These are phyloP conservation scores for Aspergillus transmontanensis DNA, from an alignment of 2,329 filamentous ascomycete species.

Conservation along the genomic window DNA sequence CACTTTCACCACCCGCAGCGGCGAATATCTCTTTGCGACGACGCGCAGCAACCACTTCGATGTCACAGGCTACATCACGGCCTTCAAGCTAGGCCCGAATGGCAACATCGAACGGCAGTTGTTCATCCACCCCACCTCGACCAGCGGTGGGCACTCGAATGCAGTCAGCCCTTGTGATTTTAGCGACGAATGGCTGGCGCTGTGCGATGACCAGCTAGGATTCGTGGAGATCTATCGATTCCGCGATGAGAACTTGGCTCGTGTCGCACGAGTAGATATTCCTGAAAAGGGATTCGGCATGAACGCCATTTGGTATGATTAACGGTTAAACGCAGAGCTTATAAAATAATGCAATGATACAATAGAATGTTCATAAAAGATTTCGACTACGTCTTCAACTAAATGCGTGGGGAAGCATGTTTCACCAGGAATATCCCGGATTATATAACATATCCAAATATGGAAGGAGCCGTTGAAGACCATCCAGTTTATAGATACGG, in stretches of 20 bases:
- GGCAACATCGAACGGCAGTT: slow-evolving; percentile 78
- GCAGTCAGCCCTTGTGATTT: slow-evolving; percentile 83
- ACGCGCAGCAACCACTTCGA: slow-evolving; percentile 75
- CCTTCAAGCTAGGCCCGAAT: slow-evolving; percentile 69
- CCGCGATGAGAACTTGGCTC: slow-evolving; percentile 76
- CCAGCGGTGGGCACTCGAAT: slow-evolving; percentile 85
- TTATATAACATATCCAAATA: background rate
- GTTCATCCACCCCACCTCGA: slow-evolving; percentile 80
- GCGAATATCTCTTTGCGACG: slow-evolving; percentile 79
- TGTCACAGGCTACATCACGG: slow-evolving; percentile 79
- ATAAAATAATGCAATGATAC: background rate
- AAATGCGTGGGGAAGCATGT: background rate
- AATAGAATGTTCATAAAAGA: background rate
- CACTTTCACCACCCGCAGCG: slow-evolving; percentile 69
- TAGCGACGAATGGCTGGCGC: slow-evolving; percentile 85
- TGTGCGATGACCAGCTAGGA: slow-evolving; percentile 86
- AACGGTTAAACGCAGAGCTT: slow-evolving; percentile 11
- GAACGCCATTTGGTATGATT: slow-evolving; percentile 97
- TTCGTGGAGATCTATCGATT: slow-evolving; percentile 87
- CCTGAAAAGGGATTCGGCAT: slow-evolving; percentile 90
- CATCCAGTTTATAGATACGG: background rate
- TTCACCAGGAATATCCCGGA: background rate
- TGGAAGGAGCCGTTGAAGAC: background rate
- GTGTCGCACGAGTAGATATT: slow-evolving; percentile 76
- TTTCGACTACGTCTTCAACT: background rate